Base-by-base conservation (phyloP, 2,329 filamentous ascomycete genomes). In the Microcyclospora pomicola region DNA sequence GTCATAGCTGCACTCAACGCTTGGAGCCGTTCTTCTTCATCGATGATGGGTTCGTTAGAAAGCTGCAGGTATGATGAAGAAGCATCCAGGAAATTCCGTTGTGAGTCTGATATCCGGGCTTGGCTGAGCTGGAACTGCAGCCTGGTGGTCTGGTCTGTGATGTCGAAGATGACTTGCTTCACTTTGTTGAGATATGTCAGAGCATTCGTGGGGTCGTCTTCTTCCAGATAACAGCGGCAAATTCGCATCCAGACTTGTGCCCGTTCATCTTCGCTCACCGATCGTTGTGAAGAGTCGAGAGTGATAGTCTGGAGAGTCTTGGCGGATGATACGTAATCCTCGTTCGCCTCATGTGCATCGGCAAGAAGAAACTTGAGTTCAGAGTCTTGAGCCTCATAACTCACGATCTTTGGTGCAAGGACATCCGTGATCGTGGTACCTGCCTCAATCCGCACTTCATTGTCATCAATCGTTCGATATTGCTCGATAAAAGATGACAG, bases 141-240 rank as follows among this genome's bases (percentile, higher is more conserved):
- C 49, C 77, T 77, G 34, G 88, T 69, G 43, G 81, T 73, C 30
- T 77, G 73, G 58, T 94, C 77, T 24, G 72, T 64, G 27, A 94
- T 77, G 45, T 73, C 78, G 65, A 83, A 77, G 58, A 94, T 85
- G 48, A 95, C 71, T 55, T 91, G 88, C 65, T 95, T 96, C 60
- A 93, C 81, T 61, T 88, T 87, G 69, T 95, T 95, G 52, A 98
- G 72, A 58, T 87, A 93, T 31, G 73, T 75, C 58, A 92, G 85
- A 31, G 91, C 91, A 28, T 74, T 72, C 1, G 80, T 85, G 7
- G 84, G 81, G 63, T 96, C 87, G 58, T 94, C 88, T 34, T 87
- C 84, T 65, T 98, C 88, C 44, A 98, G 74, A 58, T 91, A 92
- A 66, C 92, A 82, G 44, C 91, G 77, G 56, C 92, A 86, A 55